Evolutionary conservation across 1,139 yeast genomes (phyloP), one percentile per base, ranked within the genome.

Genomic region (Lodderomyces elongisporus): DNA sequence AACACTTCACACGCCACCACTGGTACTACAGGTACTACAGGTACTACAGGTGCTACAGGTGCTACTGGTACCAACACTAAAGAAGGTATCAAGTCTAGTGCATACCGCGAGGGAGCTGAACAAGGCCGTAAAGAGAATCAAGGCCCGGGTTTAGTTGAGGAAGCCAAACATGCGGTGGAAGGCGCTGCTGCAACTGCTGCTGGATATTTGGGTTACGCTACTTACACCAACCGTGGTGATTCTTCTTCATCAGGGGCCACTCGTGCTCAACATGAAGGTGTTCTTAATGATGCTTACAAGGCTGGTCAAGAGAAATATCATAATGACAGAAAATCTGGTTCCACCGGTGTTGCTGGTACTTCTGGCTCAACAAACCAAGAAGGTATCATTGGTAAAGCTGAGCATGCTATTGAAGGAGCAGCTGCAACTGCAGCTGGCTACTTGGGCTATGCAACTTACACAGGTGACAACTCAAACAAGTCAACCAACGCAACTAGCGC

Each of bases 101-200:
- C 34, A 21, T 29, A 31, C 25, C 32, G 24, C 5, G 34, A 28
- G 22, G 38, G 38, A 15, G 23, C 24, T 16, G 25, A 35, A 17
- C 30, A 31, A 25, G 34, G 28, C 26, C 12, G 21, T 16, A 34
- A 32, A 7, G 25, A 31, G 21, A 27, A 29, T 10, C 33, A 31
- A 32, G 36, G 26, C 12, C 26, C 26, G 8, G 33, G 33, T 14
- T 17, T 30, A n/a, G 28, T 30, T 25, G 33, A 30, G 24, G 25
- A 34, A 14, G 38, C 34, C 6, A 29, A 32, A 18, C 31, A n/a
- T 14, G 43, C 31, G 6, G 41, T 39, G n/a, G 36, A 27, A 22
- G 33, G 34, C 13, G 28, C 28, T 27, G 31, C 27, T 22, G 36
- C 31, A 13, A 17, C 31, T 24, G 37, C 38, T 20, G 38, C 35